Conservation (phyloP, 495 filamentous ascomycete species). For the Talaromyces wortmannii region DNA sequence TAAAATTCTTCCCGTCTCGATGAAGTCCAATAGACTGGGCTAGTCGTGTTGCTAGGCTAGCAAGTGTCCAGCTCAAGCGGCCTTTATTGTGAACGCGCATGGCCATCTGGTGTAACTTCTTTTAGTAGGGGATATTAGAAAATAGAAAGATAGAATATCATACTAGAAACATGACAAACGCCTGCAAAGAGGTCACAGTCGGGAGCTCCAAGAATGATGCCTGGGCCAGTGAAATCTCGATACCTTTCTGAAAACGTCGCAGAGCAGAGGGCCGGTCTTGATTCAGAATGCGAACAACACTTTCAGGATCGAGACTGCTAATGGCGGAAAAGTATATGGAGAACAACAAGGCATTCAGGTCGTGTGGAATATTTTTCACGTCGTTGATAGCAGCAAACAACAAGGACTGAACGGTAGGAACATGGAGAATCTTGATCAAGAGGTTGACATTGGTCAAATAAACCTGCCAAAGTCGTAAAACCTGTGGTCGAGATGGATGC, state of each 20-base stretch:
- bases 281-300: conserved; percentile 14
- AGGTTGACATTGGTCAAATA: conserved; percentile 29
- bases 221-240: conserved; percentile 20
- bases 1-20: background rate
- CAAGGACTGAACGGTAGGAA: conserved; percentile 24
- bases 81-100: conserved; percentile 33
- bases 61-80: conserved; percentile 36
- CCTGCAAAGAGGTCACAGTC: conserved; percentile 26
- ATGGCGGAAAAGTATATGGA: conserved; percentile 35
- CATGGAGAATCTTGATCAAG: conserved; percentile 34
- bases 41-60: conserved; percentile 36
- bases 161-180: conserved; percentile 27
- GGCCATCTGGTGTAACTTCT: conserved; percentile 21
- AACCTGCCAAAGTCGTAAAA: conserved; percentile 22
- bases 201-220: conserved; percentile 25
- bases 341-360: conserved; percentile 34
- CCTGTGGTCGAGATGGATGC: conserved; percentile 18
- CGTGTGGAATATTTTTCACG: conserved; percentile 19
- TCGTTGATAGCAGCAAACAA: conserved; percentile 31
- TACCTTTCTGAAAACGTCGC: conserved; percentile 20
- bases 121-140: background rate
- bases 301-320: conserved; percentile 21
- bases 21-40: conserved; percentile 20
- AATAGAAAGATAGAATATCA: background rate
- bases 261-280: conserved; percentile 19